Base-by-base conservation (phyloP, 495 filamentous ascomycete genomes). In the Penicillium macrosclerotiorum region DNA sequence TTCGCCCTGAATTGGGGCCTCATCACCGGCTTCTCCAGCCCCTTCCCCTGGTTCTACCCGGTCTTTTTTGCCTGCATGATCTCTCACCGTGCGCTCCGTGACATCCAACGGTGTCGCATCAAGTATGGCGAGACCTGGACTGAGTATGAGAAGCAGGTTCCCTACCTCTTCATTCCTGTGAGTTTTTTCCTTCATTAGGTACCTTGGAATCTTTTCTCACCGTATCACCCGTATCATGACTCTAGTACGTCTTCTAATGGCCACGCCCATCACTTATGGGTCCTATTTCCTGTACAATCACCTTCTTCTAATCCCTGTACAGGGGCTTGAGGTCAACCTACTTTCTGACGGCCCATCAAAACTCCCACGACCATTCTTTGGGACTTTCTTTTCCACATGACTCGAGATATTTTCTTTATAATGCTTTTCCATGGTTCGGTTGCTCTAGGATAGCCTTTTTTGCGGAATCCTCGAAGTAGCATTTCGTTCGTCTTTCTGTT, bases 21-120 rank as follows among this genome's bases (percentile, higher is more conserved):
- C 32, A 76, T 86, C 56, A 83, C 80, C 18, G 82, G 82, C 9
- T 84, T 85, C 68, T 74, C 71, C 16, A 88, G 82, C 64, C 92
- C 93, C 3, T 90, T 97, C 71, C 93, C 93, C 2, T 98, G 92
- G 91, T 98, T 98, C 67, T 95, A 97, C 58, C 88, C 90, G 9
- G 64, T 88, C 31, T 98, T 98, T 75, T 98, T 98, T 64, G 71
- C 75, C 18, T 72, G 67, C 57, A 97, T 98, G 93, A 97, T 98
- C 62, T 71, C 81, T 12, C 93, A 98, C 69, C 87, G 93, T 44
- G 86, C 89, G 16, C 74, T 74, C 60, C 80, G 93, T 44, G 93
- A 98, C 68, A 90, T 94, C 47, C 75, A 86, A 54, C 75, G 84
- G 44, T 98, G 93, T 71, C 77, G 82, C 30, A 76, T 70, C 60